phyloP scores from a whole-genome alignment of 345 rosid species.

The Eucalyptus tenuipes region DNA sequence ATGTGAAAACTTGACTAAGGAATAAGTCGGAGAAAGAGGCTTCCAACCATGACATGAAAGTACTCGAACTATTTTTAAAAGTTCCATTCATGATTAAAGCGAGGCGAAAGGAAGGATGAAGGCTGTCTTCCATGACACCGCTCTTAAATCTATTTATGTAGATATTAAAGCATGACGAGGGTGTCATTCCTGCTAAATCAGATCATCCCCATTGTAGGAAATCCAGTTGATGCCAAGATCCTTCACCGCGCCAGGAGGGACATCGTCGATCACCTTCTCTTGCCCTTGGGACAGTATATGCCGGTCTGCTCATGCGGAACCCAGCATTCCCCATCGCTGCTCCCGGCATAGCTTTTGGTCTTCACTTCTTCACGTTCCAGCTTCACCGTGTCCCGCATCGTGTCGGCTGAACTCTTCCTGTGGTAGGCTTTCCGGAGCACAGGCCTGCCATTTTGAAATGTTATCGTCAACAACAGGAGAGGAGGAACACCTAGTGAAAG shows the following conservation, averaged over 20 bases:
- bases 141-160: not conserved
- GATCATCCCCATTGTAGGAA: not conserved
- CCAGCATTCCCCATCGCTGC: slow-evolving; percentile 6
- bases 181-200: not conserved
- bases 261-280: slow-evolving; percentile 29
- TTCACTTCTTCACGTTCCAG: slow-evolving; percentile 9
- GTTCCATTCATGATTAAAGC: not conserved
- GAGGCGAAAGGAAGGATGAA: not conserved
- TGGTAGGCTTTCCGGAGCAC: slow-evolving; percentile 11
- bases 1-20: not conserved
- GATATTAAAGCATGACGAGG: not conserved
- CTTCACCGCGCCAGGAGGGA: slow-evolving; percentile 14
- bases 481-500: not conserved
- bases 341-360: not conserved
- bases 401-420: slow-evolving; percentile 4
- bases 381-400: not conserved
- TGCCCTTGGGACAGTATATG: slow-evolving; percentile 37
- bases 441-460: slow-evolving; percentile 4
- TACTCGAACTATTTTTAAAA: not conserved
- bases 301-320: slow-evolving; percentile 23
- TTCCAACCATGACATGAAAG: not conserved
- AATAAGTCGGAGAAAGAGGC: not conserved
- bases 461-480: not conserved
- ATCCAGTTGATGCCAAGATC: slow-evolving; percentile 5
- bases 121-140: not conserved